These are phyloP conservation scores for Kwoniella bestiolae DNA, from an alignment of 768 basidiomycete genomes.

Conservation along the genomic window DNA sequence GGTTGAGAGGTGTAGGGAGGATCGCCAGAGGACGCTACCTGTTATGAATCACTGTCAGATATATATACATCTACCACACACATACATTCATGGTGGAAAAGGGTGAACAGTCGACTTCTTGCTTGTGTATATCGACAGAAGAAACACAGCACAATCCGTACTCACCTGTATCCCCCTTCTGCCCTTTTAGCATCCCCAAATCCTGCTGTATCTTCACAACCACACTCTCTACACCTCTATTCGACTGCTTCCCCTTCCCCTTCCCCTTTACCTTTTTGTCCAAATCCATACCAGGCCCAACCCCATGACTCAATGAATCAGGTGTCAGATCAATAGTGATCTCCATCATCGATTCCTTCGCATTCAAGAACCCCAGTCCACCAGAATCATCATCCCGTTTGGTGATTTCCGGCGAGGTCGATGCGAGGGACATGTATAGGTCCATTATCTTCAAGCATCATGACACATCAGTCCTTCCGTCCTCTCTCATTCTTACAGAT, in stretches of 20 bases:
- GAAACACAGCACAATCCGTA: not conserved
- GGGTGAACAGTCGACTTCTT: no score
- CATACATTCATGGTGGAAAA: no score
- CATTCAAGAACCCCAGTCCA: slow-evolving; percentile 48
- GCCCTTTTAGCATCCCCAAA: slow-evolving; percentile 43
- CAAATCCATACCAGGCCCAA: not conserved
- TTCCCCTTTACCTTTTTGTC: not conserved
- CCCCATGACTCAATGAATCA: not conserved
- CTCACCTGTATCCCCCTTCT: slow-evolving; percentile 56
- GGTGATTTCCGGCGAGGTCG: slow-evolving; percentile 20
- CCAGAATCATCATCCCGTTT: slow-evolving; percentile 17
- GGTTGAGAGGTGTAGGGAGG: slow-evolving; percentile 47
- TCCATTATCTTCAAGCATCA: slow-evolving; percentile 42
- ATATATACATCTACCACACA: no score
- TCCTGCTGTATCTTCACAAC: slow-evolving; percentile 48
- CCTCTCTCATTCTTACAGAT: no score
- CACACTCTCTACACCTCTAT: slow-evolving; percentile 25
- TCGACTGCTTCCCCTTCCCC: not conserved
- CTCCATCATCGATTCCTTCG: slow-evolving; percentile 31
- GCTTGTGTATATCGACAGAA: no score
- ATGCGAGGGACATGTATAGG: slow-evolving; percentile 49
- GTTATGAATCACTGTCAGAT: no score
- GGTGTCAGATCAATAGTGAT: slow-evolving; percentile 38
- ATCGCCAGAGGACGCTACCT: slow-evolving; percentile 56
- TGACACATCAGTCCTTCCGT: not conserved